phyloP scores from a whole-genome alignment of 495 filamentous ascomycete species.

The Thozetella sp. region DNA sequence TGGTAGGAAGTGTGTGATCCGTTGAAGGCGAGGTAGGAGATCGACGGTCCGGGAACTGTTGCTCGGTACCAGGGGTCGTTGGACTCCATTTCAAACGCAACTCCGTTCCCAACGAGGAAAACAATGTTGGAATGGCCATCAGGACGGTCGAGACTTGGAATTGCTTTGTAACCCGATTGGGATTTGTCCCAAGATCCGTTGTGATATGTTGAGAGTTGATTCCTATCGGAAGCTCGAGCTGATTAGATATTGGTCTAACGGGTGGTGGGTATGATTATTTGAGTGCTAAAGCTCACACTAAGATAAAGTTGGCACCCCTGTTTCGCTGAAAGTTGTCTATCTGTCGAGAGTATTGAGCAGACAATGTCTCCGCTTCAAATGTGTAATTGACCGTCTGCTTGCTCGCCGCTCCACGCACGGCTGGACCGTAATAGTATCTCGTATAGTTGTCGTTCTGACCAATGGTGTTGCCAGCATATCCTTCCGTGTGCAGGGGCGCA shows the following conservation, averaged over 20 bases:
- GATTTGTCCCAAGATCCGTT: not conserved
- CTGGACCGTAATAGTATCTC: constrained; percentile 10
- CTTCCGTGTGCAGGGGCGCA: constrained; percentile 10
- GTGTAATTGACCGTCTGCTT: not conserved
- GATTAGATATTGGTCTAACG: no score
- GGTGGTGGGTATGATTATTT: no score
- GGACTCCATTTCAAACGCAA: not conserved
- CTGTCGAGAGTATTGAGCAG: not conserved
- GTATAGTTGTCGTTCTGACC: not conserved
- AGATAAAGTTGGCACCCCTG: not conserved
- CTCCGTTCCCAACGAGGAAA: constrained; percentile 1
- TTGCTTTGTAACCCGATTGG: not conserved
- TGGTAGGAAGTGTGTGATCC: not conserved
- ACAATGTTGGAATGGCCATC: not conserved
- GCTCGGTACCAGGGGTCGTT: not conserved
- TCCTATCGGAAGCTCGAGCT: no score
- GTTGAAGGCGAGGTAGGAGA: not conserved
- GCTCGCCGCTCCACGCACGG: not conserved
- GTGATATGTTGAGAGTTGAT: not conserved
- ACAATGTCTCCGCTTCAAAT: not conserved
- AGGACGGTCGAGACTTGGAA: not conserved
- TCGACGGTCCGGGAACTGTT: not conserved
- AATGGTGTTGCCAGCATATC: not conserved
- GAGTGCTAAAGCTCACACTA: not conserved
- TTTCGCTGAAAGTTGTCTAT: not conserved